Conservation (phyloP, 176 grass and related monocot genomes). For the Alopecurus myosuroides region DNA sequence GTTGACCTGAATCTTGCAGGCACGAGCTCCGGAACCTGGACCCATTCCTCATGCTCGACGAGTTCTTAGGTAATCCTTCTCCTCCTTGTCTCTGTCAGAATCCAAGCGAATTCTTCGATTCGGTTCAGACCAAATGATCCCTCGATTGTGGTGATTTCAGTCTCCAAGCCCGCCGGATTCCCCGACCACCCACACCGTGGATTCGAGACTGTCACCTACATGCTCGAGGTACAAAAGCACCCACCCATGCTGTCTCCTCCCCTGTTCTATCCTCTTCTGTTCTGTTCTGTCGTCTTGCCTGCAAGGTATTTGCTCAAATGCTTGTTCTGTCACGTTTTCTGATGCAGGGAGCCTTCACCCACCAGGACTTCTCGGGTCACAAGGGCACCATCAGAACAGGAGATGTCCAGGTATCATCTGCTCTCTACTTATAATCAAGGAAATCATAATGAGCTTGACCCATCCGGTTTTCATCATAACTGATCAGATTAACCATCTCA, state of each 20-base stretch:
- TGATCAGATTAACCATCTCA: too few relatives aligned
- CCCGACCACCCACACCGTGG: conserved; percentile 79
- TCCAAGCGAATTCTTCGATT: background rate
- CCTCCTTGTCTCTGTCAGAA: too few relatives aligned
- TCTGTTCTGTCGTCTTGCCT: background rate
- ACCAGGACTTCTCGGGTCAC: conserved; percentile 78
- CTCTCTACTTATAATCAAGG: background rate
- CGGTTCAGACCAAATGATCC: background rate
- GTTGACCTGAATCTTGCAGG: conserved; percentile 28
- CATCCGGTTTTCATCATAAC: too few relatives aligned
- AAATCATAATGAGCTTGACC: background rate
- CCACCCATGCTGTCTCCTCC: background rate
- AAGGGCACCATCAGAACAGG: conserved; percentile 66
- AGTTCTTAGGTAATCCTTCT: conserved; percentile 51
- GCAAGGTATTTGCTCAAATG: conserved; percentile 39
- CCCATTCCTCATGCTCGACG: conserved; percentile 77
- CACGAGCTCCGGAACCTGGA: conserved; percentile 57
- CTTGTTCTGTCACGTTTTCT: accelerated
- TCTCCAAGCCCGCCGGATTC: conserved; percentile 63
- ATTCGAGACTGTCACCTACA: conserved; percentile 88
- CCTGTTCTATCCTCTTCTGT: background rate
- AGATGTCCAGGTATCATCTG: conserved; percentile 55
- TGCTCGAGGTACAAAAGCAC: conserved; percentile 38
- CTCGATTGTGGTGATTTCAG: background rate
- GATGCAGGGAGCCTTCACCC: conserved; percentile 71